Base-by-base conservation (phyloP, 2,329 filamentous ascomycete genomes). In the Pseudophaeomoniella oleicola region DNA sequence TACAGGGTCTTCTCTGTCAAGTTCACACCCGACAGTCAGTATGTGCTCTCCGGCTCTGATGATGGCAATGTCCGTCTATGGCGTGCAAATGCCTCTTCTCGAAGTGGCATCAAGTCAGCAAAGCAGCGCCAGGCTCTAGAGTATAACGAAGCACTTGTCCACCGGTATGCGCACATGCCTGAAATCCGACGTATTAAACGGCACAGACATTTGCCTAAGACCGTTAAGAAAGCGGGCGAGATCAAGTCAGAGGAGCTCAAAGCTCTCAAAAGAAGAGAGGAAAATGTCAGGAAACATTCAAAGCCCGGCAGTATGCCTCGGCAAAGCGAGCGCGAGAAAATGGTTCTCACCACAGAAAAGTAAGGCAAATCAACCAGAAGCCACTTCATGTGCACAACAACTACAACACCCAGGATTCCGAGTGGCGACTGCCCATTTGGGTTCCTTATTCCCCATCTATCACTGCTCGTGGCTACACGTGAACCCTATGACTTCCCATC, bases 151-250 rank as follows among this genome's bases (percentile, higher is more conserved):
- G 79, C 87, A 9, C 66, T 98, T 40, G 75, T 84, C 50, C 69
- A 84, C 50, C 69, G 87, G 44, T 98, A 86, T 62, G 73, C 77
- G 44, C 90, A 98, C 58, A 94, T 98, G 87, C 90, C 90, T 35
- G 88, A 98, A 61, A 82, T 98, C 47, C 75, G 77, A 49, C 75
- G 92, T 37, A 98, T 98, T 57, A 79, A 79, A 50, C 73, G 86
- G 36, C 90, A 98, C 59, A 75, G 90, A 43, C 90, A 96, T 60
- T 63, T 94, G 43, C 90, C 90, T 14, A 84, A 86, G 67, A 76
- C 86, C 39, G 76, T 96, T 46, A 94, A 94, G 78, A 96, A 94
- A 73, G 88, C 88, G 3, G 77, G 72, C 34, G 82, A 94, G 66
- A 96, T 96, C 62, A 98, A 98, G 75, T 64, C 65, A 39, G 85